These are phyloP conservation scores for Geoglossum glabrum DNA, from an alignment of 495 filamentous ascomycete genomes.

Conservation along the genomic window DNA sequence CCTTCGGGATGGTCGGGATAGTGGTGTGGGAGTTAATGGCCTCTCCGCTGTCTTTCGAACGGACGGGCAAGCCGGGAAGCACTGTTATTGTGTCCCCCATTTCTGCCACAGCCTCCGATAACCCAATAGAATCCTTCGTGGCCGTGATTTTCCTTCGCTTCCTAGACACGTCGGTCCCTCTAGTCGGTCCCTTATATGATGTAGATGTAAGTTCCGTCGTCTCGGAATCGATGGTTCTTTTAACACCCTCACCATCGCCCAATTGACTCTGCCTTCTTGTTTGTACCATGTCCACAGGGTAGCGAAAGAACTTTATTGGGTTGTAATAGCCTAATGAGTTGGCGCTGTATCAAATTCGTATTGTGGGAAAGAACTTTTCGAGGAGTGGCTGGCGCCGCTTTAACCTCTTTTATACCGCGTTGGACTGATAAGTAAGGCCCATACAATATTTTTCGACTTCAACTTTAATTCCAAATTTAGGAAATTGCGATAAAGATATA, in stretches of 20 bases:
- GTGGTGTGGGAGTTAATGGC: no score
- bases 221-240: neutral
- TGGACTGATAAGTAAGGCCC: no score
- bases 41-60: neutral
- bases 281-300: conserved; percentile 1
- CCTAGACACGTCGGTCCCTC: neutral
- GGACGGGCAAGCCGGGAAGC: neutral
- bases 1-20: neutral
- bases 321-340: no score
- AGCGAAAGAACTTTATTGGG: no score
- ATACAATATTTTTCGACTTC: no score
- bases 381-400: no score
- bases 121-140: neutral
- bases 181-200: neutral
- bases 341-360: no score
- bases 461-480: no score
- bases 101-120: neutral
- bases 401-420: no score
- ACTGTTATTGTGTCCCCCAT: neutral
- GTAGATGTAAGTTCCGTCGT: neutral
- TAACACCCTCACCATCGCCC: neutral
- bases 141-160: neutral
- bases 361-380: no score
- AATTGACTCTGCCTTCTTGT: conserved; percentile 1
- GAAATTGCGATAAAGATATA: no score